Conservation (phyloP, 495 filamentous ascomycete species). For the Aspergillus ostianus region DNA sequence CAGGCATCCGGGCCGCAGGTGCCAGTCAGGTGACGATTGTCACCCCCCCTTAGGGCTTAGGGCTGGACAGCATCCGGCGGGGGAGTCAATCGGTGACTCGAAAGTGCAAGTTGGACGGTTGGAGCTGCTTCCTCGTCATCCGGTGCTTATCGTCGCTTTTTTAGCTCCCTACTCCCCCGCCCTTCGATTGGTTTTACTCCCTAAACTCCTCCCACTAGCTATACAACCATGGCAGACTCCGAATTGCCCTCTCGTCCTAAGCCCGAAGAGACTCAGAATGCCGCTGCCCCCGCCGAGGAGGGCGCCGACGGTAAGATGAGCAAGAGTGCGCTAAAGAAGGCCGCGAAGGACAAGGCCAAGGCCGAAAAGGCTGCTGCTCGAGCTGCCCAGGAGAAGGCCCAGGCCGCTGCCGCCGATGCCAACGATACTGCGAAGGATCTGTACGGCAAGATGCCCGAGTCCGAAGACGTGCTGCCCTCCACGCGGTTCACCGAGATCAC, state of each 20-base stretch:
- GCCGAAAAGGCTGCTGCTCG: constrained; percentile 58
- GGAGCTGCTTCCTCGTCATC: constrained; percentile 7
- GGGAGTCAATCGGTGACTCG: constrained; percentile 21
- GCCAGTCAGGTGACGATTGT: constrained; percentile 7
- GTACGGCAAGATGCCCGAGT: constrained; percentile 55
- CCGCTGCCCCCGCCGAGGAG: constrained; percentile 34
- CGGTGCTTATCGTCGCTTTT: background rate
- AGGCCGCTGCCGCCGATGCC: constrained; percentile 48
- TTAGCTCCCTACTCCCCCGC: constrained; percentile 9
- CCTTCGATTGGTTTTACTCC: background rate
- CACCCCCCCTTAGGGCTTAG: constrained; percentile 50
- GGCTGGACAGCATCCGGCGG: constrained; percentile 33
- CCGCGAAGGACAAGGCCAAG: constrained; percentile 66
- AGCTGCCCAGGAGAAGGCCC: constrained; percentile 52
- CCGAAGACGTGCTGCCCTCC: constrained; percentile 35
- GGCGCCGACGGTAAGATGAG: constrained; percentile 46
- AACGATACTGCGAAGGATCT: constrained; percentile 71
- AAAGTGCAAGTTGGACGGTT: too few species aligned
- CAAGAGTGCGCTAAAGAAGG: constrained; percentile 67
- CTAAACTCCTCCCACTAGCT: constrained; percentile 7
- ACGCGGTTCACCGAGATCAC: constrained; percentile 47
- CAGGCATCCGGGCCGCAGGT: constrained; percentile 2
- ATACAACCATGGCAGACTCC: constrained; percentile 43
- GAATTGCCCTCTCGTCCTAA: constrained; percentile 49
- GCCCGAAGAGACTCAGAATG: constrained; percentile 37